phyloP scores from a whole-genome alignment of 148 eudicot species.

The Fagopyrum esculentum region DNA sequence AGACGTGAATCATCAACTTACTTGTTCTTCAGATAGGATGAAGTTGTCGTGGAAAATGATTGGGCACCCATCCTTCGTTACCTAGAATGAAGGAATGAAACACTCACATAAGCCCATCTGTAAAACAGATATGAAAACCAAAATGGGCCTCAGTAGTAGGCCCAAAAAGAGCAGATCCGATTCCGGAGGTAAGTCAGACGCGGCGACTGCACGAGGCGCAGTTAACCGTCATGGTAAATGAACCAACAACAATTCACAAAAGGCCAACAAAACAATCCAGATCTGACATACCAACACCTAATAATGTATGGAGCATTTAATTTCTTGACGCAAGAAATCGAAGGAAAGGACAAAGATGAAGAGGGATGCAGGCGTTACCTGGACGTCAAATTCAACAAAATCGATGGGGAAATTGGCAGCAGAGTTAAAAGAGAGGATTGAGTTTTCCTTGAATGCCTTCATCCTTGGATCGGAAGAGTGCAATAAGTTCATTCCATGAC shows the following conservation, averaged over 20 bases:
- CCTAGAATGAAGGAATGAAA: conserved; percentile 40
- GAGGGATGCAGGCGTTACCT: conserved; percentile 24
- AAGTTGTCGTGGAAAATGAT: conserved; percentile 80
- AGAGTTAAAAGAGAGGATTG: conserved; percentile 56
- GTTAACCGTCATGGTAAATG: neutral
- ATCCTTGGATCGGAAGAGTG: conserved; percentile 56
- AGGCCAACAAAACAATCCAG: conserved; percentile 1
- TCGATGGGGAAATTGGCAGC: conserved; percentile 52
- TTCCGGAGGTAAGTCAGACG: neutral
- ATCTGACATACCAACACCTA: neutral
- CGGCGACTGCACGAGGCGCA: conserved; percentile 12
- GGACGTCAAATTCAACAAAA: conserved; percentile 73
- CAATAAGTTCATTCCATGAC: conserved; percentile 64
- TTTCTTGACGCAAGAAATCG: neutral
- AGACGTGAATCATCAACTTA: conserved; percentile 23
- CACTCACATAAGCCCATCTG: neutral
- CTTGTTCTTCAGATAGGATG: conserved; percentile 64
- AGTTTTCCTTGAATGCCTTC: conserved; percentile 63
- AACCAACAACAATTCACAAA: neutral
- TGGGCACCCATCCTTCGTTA: conserved; percentile 78
- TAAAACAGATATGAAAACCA: too few species aligned
- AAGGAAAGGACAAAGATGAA: neutral
- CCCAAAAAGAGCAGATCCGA: neutral
- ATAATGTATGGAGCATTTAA: neutral
- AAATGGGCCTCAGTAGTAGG: neutral